Evolutionary conservation across 805 yeast genomes (phyloP), one percentile per base, ranked within the genome.

Genomic region (Saturnispora zaruensis): DNA sequence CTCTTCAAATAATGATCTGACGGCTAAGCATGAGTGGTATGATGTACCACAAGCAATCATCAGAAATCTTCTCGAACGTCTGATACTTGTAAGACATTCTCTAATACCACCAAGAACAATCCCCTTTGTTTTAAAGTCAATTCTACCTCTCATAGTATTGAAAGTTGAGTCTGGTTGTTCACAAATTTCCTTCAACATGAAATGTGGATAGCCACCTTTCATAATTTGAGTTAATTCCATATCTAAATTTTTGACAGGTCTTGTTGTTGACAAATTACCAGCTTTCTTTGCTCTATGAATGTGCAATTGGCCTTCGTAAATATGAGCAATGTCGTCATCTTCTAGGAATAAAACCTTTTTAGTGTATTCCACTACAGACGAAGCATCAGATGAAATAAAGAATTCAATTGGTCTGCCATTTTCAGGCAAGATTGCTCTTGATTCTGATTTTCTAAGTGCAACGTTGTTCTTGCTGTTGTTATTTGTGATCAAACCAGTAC

Each of bases 31-130:
- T 16, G 99, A 93, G 71, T 93, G 99, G 66, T 90, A 93, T 0
- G 99, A 93, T 6, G 99, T 93, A 73, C 99, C 99, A 73, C 99
- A 93, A 2, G 99, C 99, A 71, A 93, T 87, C 98, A 93, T 93
- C 53, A 90, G 87, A 61, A 93, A 78, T 70, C 99, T 81, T 71
- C 97, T 82, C 60, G 96, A 89, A 64, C 96, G 81, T 71, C 98
- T 81, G 55, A 93, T 87, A 43, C 93, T 86, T 26, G 93, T 81
- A 55, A 93, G 74, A 77, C 82, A 87, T 14, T 84, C 76, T 59
- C 84, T 80, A 62, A 93, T 76, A 38, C 99, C 99, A 63, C 99
- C 99, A 53, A 93, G 76, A 57, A 78, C 85, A 58, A 93, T 84
- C 41, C 71, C 73, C 59, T 76, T 75, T 66, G 82, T 82, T 42